A percentile compares a stretch with the other conserved stretches of the same genome.
Evolutionary conservation across 139 green algal species (phyloP).

Genomic region (Auxenochlorella protothecoides): DNA sequence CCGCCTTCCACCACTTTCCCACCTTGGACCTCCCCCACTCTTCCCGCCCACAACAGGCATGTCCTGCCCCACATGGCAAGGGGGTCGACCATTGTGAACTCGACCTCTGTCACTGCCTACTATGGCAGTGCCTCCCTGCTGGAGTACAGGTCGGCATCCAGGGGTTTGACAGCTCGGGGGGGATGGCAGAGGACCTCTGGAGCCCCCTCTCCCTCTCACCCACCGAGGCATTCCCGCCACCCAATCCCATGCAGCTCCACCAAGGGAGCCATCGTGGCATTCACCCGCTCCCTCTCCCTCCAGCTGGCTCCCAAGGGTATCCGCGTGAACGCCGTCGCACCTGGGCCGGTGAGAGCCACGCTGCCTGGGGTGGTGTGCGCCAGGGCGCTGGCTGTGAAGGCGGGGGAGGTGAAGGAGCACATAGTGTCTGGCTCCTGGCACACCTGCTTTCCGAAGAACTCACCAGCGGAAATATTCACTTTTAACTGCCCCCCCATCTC

Average conservation of each 20-base stretch:
- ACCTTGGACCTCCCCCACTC: neutral
- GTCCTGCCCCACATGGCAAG: conserved; percentile 40
- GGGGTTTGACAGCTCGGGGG: neutral
- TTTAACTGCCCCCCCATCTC: too few species aligned
- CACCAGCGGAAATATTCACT: too few species aligned
- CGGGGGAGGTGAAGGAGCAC: too few species aligned
- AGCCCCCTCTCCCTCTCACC: neutral
- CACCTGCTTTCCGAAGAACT: too few species aligned
- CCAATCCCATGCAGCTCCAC: conserved; percentile 35
- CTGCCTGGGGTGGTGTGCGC: too few species aligned
- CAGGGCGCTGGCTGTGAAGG: too few species aligned
- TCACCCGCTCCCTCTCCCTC: conserved; percentile 40
- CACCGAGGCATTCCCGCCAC: too few species aligned
- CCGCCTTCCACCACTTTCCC: neutral
- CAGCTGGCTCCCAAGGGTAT: conserved; percentile 49
- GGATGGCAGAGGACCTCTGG: neutral
- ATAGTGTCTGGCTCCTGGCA: too few species aligned
- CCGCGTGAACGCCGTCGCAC: conserved; percentile 63
- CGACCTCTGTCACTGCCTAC: conserved; percentile 53
- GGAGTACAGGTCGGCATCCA: conserved; percentile 16
- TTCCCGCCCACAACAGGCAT: neutral
- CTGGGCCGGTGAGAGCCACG: conserved; percentile 31
- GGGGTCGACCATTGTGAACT: conserved; percentile 59
- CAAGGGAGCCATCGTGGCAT: conserved; percentile 53
- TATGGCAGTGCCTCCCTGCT: conserved; percentile 7